A percentile compares a stretch with the other conserved stretches of the same genome.
These are phyloP conservation scores for Paraurostyla sp. DNA, from an alignment of 73 alveolate genomes.

Conservation along the genomic window DNA sequence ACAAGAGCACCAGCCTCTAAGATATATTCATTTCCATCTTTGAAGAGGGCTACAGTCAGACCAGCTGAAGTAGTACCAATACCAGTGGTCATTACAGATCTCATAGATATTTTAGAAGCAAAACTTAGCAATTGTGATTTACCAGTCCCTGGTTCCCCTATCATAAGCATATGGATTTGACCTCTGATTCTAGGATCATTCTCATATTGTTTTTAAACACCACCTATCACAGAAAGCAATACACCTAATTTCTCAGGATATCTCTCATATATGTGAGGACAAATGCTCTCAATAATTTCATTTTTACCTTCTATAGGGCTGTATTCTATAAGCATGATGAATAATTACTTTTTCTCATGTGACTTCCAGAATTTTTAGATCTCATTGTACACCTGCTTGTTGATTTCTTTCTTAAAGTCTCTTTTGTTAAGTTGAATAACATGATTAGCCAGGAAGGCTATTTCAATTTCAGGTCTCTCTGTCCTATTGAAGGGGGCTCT, in stretches of 20 bases:
- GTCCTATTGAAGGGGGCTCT: constrained; percentile 51
- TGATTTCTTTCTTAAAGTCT: constrained; percentile 65
- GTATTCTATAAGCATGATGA: neutral
- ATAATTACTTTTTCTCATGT: constrained; percentile 38
- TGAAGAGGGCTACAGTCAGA: constrained; percentile 84
- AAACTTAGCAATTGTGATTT: constrained; percentile 82
- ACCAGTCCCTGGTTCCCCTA: constrained; percentile 96
- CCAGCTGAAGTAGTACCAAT: constrained; percentile 94
- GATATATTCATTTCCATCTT: constrained; percentile 91
- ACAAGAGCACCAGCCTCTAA: constrained; percentile 95
- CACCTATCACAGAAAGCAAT: constrained; percentile 86
- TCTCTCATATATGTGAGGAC: constrained; percentile 82
- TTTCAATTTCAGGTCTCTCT: constrained; percentile 70
- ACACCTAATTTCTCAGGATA: constrained; percentile 85
- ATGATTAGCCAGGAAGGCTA: constrained; percentile 66
- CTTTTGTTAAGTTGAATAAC: constrained; percentile 62
- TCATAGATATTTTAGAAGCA: constrained; percentile 71
- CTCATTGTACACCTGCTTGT: constrained; percentile 37
- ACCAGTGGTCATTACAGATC: constrained; percentile 89
- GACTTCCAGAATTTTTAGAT: constrained; percentile 64
- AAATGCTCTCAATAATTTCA: constrained; percentile 67
- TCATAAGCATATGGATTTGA: constrained; percentile 82
- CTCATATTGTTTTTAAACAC: constrained; percentile 73
- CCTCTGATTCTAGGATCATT: constrained; percentile 82
- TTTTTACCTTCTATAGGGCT: constrained; percentile 64